Evolutionary conservation across 768 basidiomycete species (phyloP), one percentile per base, ranked within the genome.

Genomic region (Calocybe gangraenosa): DNA sequence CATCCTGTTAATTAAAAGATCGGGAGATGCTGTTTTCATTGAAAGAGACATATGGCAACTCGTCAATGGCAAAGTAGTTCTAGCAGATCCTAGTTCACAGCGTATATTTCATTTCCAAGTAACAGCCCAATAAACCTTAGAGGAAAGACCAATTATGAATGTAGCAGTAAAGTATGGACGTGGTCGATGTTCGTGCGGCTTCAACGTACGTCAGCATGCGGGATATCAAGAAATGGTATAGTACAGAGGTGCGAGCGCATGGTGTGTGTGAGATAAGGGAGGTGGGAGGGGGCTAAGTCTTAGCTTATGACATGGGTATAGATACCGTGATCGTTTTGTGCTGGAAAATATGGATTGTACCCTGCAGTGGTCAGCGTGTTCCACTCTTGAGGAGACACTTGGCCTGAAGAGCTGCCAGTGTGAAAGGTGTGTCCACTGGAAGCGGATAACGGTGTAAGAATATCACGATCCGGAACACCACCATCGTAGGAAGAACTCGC

Each of bases 281-380:
- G n/a, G n/a, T n/a, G n/a, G n/a, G n/a, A n/a, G n/a, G n/a, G n/a
- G n/a, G n/a, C n/a, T n/a, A n/a, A 48, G 35, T 35, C 49, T 79
- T 66, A 80, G 53, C 70, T 69, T 55, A 81, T 78, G 54, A 81
- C 77, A 51, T 74, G 76, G 54, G 66, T 71, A 61, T 81, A 81
- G 52, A 82, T 73, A 57, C 60, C 64, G 55, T 78, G 75, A 41
- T 81, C 78, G 40, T 65, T 46, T 34, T 74, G 64, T 48, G 81
- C 68, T 25, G 83, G 78, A 58, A 87, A 87, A 62, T 87, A 87
- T 4, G 84, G 71, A 44, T 81, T 84, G 64, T 82, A 86, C 23
- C 76, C 74, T 11, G 70, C 61, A 21, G 75, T 57, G 18, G 75
- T 68, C 59, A 82, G 68, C 46, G 75, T 68, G 25, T 70, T 76